Conservation (phyloP, 1,284 basidiomycete genomes). For the Trametes pubescens region DNA sequence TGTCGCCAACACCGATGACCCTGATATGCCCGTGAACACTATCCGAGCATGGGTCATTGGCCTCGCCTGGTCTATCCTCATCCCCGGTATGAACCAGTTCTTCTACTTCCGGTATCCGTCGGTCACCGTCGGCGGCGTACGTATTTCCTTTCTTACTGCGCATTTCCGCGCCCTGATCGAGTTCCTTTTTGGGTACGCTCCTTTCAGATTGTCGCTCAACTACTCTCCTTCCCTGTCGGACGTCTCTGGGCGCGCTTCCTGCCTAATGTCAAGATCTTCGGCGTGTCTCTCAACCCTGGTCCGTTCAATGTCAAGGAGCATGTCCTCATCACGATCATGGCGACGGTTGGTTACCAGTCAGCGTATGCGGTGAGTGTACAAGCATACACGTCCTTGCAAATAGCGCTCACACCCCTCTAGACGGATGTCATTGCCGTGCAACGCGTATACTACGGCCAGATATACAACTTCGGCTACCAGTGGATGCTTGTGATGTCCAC, state of each 20-base stretch:
- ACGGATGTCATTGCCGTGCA: conserved; percentile 85
- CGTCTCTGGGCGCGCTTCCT: conserved; percentile 60
- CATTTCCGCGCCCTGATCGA: conserved; percentile 3
- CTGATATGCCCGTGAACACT: conserved; percentile 64
- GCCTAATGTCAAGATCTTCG: conserved; percentile 64
- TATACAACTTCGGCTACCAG: conserved; percentile 72
- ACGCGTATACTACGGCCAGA: conserved; percentile 72
- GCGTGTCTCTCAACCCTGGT: conserved; percentile 69
- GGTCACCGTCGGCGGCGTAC: conserved; percentile 49
- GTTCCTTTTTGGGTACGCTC: neutral
- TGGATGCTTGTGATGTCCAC: conserved; percentile 86
- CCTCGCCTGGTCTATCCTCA: conserved; percentile 61
- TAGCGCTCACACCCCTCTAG: conserved; percentile 39
- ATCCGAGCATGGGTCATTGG: conserved; percentile 75
- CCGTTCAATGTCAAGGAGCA: conserved; percentile 63
- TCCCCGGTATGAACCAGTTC: conserved; percentile 71
- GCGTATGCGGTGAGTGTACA: conserved; percentile 47
- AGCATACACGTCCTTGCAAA: neutral
- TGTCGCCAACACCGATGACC: conserved; percentile 78
- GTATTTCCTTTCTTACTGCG: conserved; percentile 27
- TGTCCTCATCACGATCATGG: conserved; percentile 72
- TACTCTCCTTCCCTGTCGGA: conserved; percentile 69
- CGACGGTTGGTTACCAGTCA: conserved; percentile 53
- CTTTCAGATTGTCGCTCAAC: conserved; percentile 60
- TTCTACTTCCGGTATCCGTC: conserved; percentile 76